Percentiles rank a stretch among this genome's conserved stretches.
Conservation (phyloP, 2,329 filamentous ascomycete species). For the Diaporthe humulicola region DNA sequence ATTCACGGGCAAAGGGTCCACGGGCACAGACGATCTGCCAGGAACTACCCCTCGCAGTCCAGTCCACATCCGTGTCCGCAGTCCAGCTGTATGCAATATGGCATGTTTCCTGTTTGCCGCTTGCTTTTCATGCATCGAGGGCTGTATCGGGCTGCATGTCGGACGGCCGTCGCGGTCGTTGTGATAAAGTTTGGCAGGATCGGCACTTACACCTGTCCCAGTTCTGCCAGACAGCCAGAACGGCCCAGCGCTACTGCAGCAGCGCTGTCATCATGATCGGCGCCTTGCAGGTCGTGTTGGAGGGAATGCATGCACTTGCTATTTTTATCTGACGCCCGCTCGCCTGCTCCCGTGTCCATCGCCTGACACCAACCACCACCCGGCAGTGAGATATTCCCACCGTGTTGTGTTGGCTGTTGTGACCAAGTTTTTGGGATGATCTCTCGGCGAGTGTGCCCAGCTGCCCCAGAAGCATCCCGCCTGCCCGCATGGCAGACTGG, state of each 20-base stretch:
- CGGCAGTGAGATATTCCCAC: conserved; percentile 1
- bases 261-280: conserved; percentile 33
- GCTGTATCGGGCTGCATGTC: background rate
- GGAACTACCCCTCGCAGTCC: conserved; percentile 3
- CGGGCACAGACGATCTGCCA: background rate
- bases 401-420: background rate
- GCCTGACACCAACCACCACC: background rate
- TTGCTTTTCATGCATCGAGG: conserved; percentile 5
- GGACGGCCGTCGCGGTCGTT: conserved; percentile 11
- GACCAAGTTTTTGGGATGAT: background rate
- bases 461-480: background rate
- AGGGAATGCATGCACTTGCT: background rate
- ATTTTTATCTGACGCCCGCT: conserved; percentile 11
- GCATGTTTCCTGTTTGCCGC: conserved; percentile 12
- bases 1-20: background rate
- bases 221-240: background rate
- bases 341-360: background rate
- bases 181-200: conserved; percentile 21
- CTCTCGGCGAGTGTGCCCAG: background rate
- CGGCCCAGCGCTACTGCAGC: background rate
- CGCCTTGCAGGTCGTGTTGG: conserved; percentile 33
- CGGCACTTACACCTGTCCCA: conserved; percentile 1
- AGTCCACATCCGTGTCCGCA: conserved; percentile 6
- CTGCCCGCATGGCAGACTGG: background rate
- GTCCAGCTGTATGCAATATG: background rate